These are phyloP conservation scores for Populus nigra DNA, from an alignment of 345 rosid species.

Conservation along the genomic window DNA sequence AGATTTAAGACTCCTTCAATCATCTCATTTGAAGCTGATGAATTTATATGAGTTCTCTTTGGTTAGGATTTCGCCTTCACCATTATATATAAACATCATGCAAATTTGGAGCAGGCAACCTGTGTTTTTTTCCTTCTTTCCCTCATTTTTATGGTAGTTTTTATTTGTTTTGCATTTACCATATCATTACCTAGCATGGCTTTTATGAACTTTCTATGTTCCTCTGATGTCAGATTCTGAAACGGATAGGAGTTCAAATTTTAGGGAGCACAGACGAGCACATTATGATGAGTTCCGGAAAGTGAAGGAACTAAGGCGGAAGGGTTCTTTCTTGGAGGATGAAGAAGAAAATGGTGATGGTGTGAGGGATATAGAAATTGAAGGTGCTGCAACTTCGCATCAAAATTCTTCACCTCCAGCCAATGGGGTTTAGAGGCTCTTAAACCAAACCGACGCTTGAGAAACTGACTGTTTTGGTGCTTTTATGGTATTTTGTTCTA, in stretches of 20 bases:
- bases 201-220: conserved; percentile 7
- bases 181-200: not conserved
- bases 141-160: not conserved
- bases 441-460: not conserved
- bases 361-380: conserved; percentile 48
- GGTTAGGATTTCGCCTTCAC: not conserved
- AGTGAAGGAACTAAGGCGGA: conserved; percentile 68
- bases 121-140: not conserved
- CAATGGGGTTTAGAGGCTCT: conserved; percentile 29
- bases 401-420: conserved; percentile 27
- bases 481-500: conserved; percentile 5
- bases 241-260: conserved; percentile 43
- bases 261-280: conserved; percentile 74
- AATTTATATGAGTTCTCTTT: not conserved
- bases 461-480: conserved; percentile 6
- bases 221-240: conserved; percentile 36
- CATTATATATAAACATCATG: not conserved
- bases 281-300: conserved; percentile 86
- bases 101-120: not conserved
- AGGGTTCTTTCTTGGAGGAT: conserved; percentile 64
- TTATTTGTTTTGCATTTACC: not conserved
- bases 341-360: conserved; percentile 42
- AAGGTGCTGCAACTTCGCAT: conserved; percentile 24
- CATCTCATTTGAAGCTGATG: not conserved
- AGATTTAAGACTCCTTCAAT: not conserved